Conservation (phyloP, 2,329 filamentous ascomycete species). For the Microcyclospora pomicola region DNA sequence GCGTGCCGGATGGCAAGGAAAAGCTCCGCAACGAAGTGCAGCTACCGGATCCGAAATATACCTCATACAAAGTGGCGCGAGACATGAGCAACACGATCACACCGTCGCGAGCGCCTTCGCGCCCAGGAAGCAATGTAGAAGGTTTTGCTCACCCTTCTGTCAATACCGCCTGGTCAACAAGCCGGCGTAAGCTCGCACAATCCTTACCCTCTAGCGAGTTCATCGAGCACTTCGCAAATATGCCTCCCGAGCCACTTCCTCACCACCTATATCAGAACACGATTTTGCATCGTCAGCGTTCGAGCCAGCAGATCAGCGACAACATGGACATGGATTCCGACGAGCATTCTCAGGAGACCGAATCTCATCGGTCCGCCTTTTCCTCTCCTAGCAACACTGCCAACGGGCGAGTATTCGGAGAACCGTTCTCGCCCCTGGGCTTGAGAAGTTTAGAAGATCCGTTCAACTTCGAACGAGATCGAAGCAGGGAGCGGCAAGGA, state of each 20-base stretch:
- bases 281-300: conserved; percentile 13
- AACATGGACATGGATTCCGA: conserved; percentile 14
- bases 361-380: conserved; percentile 2
- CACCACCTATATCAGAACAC: conserved; percentile 12
- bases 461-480: conserved; percentile 9
- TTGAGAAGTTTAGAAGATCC: conserved; percentile 5
- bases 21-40: conserved; percentile 82
- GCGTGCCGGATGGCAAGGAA: conserved; percentile 90
- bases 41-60: conserved; percentile 74
- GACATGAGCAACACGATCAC: conserved; percentile 23
- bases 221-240: conserved; percentile 8
- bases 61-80: conserved; percentile 57
- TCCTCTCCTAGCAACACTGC: not conserved
- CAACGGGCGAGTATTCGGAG: not conserved
- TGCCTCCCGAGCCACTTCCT: conserved; percentile 14
- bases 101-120: conserved; percentile 6
- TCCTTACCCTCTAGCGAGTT: conserved; percentile 13
- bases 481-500: conserved; percentile 43
- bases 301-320: conserved; percentile 16
- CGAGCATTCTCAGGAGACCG: conserved; percentile 7
- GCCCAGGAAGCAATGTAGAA: conserved; percentile 9
- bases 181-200: conserved; percentile 9
- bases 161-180: conserved; percentile 1
- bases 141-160: conserved; percentile 1
- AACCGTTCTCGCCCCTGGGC: not conserved